phyloP scores from a whole-genome alignment of 2,329 filamentous ascomycete genomes.

The Cercospora sp. region DNA sequence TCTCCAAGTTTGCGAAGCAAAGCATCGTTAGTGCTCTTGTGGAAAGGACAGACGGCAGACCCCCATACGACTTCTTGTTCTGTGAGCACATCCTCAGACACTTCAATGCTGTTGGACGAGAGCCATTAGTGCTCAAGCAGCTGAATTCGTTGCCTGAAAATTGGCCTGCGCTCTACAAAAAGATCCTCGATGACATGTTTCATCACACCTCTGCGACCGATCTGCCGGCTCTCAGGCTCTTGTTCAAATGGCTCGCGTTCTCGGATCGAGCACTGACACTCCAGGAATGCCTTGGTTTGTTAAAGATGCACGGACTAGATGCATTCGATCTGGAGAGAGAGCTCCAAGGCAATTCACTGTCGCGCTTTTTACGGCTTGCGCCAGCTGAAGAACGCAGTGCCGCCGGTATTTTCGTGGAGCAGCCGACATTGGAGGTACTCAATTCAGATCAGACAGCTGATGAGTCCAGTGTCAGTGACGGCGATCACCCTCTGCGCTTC shows the following conservation, averaged over 20 bases:
- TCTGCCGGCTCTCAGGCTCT: conserved; percentile 1
- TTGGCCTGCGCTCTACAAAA: conserved; percentile 10
- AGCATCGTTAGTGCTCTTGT: conserved; percentile 5
- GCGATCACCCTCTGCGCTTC: conserved; percentile 8
- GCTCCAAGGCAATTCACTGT: conserved; percentile 10
- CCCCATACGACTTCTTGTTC: background rate
- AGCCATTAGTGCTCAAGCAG: conserved; percentile 7
- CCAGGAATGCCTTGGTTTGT: background rate
- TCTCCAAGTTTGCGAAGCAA: conserved; percentile 11
- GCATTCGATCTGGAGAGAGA: conserved; percentile 13
- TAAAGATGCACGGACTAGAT: conserved; percentile 4
- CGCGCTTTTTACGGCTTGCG: conserved; percentile 4
- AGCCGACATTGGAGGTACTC: conserved; percentile 2
- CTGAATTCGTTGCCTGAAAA: background rate
- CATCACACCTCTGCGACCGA: background rate
- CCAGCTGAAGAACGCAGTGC: conserved; percentile 6
- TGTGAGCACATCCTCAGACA: conserved; percentile 11
- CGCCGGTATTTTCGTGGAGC: background rate
- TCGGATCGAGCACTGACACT: conserved; percentile 9
- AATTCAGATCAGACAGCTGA: background rate
- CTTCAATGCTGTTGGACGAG: conserved; percentile 3
- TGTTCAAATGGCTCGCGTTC: conserved; percentile 8
- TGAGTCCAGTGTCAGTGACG: background rate
- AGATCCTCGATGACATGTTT: conserved; percentile 3
- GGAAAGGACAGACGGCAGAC: background rate